A percentile compares a stretch with the other conserved stretches of the same genome.
Evolutionary conservation across 768 basidiomycete species (phyloP).

Genomic region (Agaricus subrufescens): DNA sequence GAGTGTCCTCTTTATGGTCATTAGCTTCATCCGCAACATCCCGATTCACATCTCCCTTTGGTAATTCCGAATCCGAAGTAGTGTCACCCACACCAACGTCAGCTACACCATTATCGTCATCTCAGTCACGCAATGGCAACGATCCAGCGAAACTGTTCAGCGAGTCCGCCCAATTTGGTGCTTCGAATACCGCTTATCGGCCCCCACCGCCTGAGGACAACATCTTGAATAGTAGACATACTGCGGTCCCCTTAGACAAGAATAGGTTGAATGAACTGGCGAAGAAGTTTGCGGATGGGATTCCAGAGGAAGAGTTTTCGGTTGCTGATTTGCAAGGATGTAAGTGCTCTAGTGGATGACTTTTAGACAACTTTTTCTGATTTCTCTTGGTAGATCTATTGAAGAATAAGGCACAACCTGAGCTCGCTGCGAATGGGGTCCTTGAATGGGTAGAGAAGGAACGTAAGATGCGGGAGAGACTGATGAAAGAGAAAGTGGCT

Average conservation of each 20-base stretch:
- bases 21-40: constrained; percentile 37
- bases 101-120: background rate
- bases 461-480: constrained; percentile 68
- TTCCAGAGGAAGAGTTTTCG: constrained; percentile 84
- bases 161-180: constrained; percentile 37
- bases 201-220: constrained; percentile 63
- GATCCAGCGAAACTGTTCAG: constrained; percentile 2
- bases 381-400: constrained; percentile 54
- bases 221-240: constrained; percentile 53
- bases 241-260: constrained; percentile 61
- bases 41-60: background rate
- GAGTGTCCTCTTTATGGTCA: constrained; percentile 31
- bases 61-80: background rate
- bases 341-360: constrained; percentile 39
- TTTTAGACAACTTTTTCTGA: background rate
- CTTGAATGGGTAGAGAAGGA: constrained; percentile 71
- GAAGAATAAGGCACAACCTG: constrained; percentile 80
- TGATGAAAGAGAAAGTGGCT: constrained; percentile 71
- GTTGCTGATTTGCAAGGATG: constrained; percentile 90
- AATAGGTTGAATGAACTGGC: constrained; percentile 64
- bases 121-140: background rate
- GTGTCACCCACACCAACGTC: constrained; percentile 13
- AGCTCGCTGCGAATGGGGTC: constrained; percentile 64
- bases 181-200: constrained; percentile 54
- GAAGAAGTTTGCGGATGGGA: constrained; percentile 71